Conservation (phyloP, 108 stramenopile genomes). For the Epipyxis sp. region DNA sequence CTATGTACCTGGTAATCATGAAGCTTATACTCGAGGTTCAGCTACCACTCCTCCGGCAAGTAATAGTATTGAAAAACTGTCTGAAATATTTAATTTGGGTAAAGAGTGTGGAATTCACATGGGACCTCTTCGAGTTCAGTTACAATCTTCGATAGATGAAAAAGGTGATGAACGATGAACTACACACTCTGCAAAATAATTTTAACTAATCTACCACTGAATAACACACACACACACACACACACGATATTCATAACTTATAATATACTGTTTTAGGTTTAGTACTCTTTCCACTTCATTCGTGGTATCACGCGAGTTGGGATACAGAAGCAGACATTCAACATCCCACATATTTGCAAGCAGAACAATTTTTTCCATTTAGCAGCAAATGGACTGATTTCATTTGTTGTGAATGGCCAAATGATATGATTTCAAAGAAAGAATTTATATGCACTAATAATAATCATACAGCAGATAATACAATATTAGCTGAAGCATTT, state of each 20-base stretch:
- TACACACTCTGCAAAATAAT: too few relatives aligned
- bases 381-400: background rate
- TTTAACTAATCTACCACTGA: background rate
- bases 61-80: background rate
- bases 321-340: conserved; percentile 49
- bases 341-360: conserved; percentile 15
- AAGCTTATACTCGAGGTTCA: background rate
- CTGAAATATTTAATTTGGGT: background rate
- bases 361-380: background rate
- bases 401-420: background rate
- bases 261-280: too few relatives aligned
- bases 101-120: background rate
- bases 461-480: background rate
- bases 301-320: conserved; percentile 53
- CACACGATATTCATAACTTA: too few relatives aligned
- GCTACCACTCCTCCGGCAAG: background rate
- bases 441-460: background rate
- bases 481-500: conserved; percentile 5
- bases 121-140: too few relatives aligned
- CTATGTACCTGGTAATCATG: conserved; percentile 21
- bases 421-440: background rate
- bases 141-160: too few relatives aligned
- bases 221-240: too few relatives aligned
- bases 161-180: too few relatives aligned
- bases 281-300: conserved; percentile 4